Base-by-base conservation (phyloP, 768 basidiomycete species). In the Peribolospora kevripleyi region DNA sequence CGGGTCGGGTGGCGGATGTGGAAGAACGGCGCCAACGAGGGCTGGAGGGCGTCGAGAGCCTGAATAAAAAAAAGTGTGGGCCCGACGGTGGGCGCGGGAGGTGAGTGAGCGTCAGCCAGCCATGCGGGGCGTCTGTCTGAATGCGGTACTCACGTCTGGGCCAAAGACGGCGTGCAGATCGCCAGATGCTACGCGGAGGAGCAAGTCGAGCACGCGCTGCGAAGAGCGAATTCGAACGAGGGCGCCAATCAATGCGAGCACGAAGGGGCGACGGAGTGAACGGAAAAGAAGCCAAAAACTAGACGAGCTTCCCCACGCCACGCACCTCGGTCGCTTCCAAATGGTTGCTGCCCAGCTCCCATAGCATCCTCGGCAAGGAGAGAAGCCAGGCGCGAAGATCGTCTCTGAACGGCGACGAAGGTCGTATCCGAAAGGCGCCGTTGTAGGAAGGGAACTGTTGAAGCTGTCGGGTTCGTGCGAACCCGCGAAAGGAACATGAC, bases 11-110 rank as follows among this genome's bases (percentile, higher is more conserved):
- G 87, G 7, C 68, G 70, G 48, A 90, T 73, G 62, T 71, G 72
- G 69, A 93, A 95, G 68, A 78, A 93, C 14, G 87, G 86, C 7
- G 74, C 68, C 6, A 91, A 70, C 36, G 80, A 77, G 13, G 76
- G 72, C 56, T 72, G 70, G 50, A 86, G 66, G 48, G 70, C 62
- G 45, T 67, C 50, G 59, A 76, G 65, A n/a, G 70, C 65, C 79
- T 80, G 65, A 25, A 25, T 25, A 25, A 25, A 25, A 4, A 76
- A 61, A 56, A 77, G 74, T 62, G 25, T 25, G 25, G 25, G 25
- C 25, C 25, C 25, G 25, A 25, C 25, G 25, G 25, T 25, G 25
- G 25, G 25, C 25, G 25, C 25, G 25, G 25, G 53, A 54, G 46
- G 14, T 6, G 25, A 48, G 14, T 3, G 45, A 10, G 25, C 25